Conservation (phyloP, 108 stramenopile genomes). For the Fistulifera pelliculosa region DNA sequence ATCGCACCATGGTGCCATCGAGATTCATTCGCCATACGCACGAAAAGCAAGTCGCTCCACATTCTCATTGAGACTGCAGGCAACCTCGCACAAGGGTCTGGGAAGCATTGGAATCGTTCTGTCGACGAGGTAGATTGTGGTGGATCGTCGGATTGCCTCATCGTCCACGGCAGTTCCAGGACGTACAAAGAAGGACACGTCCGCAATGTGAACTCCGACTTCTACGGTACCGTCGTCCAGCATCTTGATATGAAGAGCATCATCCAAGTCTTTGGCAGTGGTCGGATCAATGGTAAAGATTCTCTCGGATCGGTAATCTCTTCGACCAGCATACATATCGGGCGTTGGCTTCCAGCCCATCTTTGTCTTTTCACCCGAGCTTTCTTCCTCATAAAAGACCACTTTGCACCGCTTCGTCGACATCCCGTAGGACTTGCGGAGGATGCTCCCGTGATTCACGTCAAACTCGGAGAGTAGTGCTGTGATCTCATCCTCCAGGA, state of each 20-base stretch:
- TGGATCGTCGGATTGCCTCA: conserved; percentile 87
- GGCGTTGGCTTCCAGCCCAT: conserved; percentile 81
- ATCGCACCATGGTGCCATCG: conserved; percentile 74
- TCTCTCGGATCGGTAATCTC: conserved; percentile 69
- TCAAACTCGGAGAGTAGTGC: conserved; percentile 74
- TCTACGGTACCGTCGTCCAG: conserved; percentile 65
- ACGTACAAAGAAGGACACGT: conserved; percentile 89
- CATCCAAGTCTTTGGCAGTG: conserved; percentile 92
- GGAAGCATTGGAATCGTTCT: conserved; percentile 90
- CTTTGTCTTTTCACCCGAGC: conserved; percentile 16
- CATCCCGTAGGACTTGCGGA: conserved; percentile 54
- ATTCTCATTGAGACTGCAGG: conserved; percentile 92
- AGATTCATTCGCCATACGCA: conserved; percentile 91
- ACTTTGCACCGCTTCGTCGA: conserved; percentile 50
- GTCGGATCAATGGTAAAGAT: conserved; percentile 96
- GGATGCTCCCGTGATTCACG: conserved; percentile 91
- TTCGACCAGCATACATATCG: conserved; percentile 52
- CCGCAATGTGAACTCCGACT: conserved; percentile 96
- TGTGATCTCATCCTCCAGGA: conserved; percentile 82
- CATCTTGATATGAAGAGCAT: conserved; percentile 81
- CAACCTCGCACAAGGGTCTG: conserved; percentile 82
- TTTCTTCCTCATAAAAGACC: conserved; percentile 27
- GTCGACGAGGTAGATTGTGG: conserved; percentile 95
- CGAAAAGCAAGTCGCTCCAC: conserved; percentile 93
- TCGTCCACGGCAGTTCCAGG: conserved; percentile 72